A percentile compares a stretch with the other conserved stretches of the same genome.
phyloP scores from a whole-genome alignment of 1,284 basidiomycete species.

The Fomitiporia mediterranea region DNA sequence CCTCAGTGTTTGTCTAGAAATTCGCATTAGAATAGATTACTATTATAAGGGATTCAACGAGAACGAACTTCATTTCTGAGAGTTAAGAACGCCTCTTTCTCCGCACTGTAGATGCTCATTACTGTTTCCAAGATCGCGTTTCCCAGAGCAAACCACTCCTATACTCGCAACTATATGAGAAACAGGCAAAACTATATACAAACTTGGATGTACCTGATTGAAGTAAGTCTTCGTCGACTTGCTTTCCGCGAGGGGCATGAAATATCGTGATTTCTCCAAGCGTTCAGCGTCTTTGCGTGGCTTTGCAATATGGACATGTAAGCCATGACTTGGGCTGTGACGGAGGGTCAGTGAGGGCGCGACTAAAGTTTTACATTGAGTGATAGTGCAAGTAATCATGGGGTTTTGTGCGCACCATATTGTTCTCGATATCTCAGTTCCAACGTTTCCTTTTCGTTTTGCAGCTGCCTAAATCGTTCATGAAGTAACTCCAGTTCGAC shows the following conservation, averaged over 20 bases:
- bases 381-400: too few species aligned
- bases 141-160: conserved; percentile 80
- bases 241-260: conserved; percentile 56
- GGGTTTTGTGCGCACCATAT: conserved; percentile 48
- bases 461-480: conserved; percentile 39
- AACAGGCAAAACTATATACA: background rate
- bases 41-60: background rate
- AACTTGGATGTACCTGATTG: conserved; percentile 45
- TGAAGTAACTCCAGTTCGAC: conserved; percentile 53
- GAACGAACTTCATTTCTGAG: conserved; percentile 60
- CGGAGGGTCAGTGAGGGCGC: conserved; percentile 69
- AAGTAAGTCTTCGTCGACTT: conserved; percentile 68
- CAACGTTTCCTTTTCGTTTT: conserved; percentile 45
- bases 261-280: conserved; percentile 43
- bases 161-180: conserved; percentile 7
- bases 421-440: conserved; percentile 49
- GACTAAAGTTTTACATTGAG: conserved; percentile 36
- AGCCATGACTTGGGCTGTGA: conserved; percentile 60
- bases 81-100: conserved; percentile 66
- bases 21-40: conserved; percentile 3
- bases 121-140: conserved; percentile 56
- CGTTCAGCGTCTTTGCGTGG: conserved; percentile 53
- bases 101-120: conserved; percentile 49
- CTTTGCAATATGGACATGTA: conserved; percentile 68
- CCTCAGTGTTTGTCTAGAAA: conserved; percentile 58